Evolutionary conservation across 148 eudicot species (phyloP).

Genomic region (Fallopia convolvulus): DNA sequence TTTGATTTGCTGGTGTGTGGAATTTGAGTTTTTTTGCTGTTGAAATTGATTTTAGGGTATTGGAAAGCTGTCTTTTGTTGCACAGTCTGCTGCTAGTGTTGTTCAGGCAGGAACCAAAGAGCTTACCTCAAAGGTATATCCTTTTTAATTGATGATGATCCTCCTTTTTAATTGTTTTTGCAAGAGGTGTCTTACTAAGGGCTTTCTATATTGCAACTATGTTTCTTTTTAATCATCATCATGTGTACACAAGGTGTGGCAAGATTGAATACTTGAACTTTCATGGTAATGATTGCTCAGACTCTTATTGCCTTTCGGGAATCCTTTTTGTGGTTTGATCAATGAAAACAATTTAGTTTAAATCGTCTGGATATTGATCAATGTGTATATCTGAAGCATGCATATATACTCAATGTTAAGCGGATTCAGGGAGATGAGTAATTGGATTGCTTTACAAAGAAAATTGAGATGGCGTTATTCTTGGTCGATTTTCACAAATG

Average conservation of each 20-base stretch:
- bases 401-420: background rate
- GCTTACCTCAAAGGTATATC: slow-evolving; percentile 60
- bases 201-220: background rate
- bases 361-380: background rate
- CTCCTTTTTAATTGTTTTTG: background rate
- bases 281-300: background rate
- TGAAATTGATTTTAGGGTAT: slow-evolving; percentile 46
- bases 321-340: background rate
- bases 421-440: background rate
- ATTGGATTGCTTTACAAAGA: background rate
- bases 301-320: background rate
- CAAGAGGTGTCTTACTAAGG: background rate
- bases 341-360: background rate
- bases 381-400: background rate
- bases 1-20: background rate
- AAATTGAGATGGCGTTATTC: background rate
- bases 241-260: background rate
- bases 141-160: background rate
- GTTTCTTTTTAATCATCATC: background rate
- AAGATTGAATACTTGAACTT: background rate
- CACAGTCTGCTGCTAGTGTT: slow-evolving; percentile 85
- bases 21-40: background rate
- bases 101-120: slow-evolving; percentile 91
- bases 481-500: background rate
- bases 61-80: slow-evolving; percentile 79